Evolutionary conservation across 1,139 yeast species (phyloP), one percentile per base, ranked within the genome.

Genomic region (Nakaseomyces sp.): DNA sequence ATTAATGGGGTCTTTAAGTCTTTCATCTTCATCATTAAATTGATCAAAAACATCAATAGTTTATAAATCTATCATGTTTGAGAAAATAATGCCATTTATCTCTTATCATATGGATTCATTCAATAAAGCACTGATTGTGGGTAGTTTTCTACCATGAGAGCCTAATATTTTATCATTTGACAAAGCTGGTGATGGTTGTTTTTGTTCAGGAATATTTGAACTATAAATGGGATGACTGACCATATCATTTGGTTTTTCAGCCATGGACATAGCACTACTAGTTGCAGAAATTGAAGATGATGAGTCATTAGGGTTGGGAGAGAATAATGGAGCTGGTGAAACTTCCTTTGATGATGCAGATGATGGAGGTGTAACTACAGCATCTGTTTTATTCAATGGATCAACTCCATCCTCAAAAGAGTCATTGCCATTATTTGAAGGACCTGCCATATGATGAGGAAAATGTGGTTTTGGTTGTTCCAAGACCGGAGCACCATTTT

Each of bases 351-450:
- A 46, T 5, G 50, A 46, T 3, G 43, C 29, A 10, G 50, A 44
- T 9, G 48, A 36, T n/a, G 47, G 38, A 4, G 49, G 40, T 3
- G 54, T 46, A n/a, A 45, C 29, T 7, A 47, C 26, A 22, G 28
- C 17, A 13, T 13, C 28, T 13, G 45, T 35, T 18, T 33, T 38
- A 19, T 43, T 42, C 15, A 43, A 31, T 9, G 52, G 52, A 37
- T 51, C 56, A 7, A 51, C 43, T 16, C 46, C 42, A 17, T 46
- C 53, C 25, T 47, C 48, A 22, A 46, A 48, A 17, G 41, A 40
- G 16, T 48, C 49, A 17, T 47, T 47, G 26, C 45, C 45, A 30
- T 42, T 45, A 36, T 50, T 54, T 40, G 20, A 43, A 42, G 43
- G 12, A 13, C 28, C 28, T 13, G 49, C 42, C 17, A 50, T 2